Evolutionary conservation across 2,329 filamentous ascomycete species (phyloP), one percentile per base, ranked within the genome.

Genomic region (Epichloe scottii): DNA sequence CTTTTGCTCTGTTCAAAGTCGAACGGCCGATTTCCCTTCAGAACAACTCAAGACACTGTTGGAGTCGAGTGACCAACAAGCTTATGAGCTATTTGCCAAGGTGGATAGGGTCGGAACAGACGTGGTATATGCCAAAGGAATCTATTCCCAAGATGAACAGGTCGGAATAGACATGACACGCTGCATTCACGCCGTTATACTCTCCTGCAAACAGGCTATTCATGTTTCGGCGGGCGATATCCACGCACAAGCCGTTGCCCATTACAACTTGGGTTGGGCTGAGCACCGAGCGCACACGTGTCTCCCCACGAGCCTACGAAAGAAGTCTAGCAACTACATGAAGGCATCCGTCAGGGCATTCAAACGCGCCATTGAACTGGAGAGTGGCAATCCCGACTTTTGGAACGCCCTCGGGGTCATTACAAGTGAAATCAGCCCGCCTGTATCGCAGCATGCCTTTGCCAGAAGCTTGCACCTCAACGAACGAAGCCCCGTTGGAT

Each of bases 331-430:
- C 61, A 77, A 76, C 57, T 89, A 89, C 58, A 73, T 93, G 45
- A 90, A 85, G 64, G 84, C 89, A 6, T 80, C 93, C 1, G 85
- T 97, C 56, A 79, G 84, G 50, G 93, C 88, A 60, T 97, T 98
- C 76, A 98, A 98, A 70, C 79, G 88, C 43, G 87, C 93, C 1
- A 98, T 98, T 57, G 93, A 97, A 67, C 75, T 96, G 1, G 94
- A 98, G 66, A 87, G 90, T 6, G 87, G 89, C 48, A 98, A 97
- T 62, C 74, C 88, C 0, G 91, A 97, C 58, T 97, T 97, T 66
- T 98, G 93, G 93, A 97, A 97, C 62, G 85, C 93, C 0, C 76
- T 98, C 3, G 93, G 91, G 47, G 88, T 97, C 3, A 89, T 87
- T 26, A 96, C 93, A 2, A 90, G 88, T 55, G 81, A 81, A 44